Percentiles rank a stretch among this genome's conserved stretches.
Evolutionary conservation across 2,329 filamentous ascomycete species (phyloP).

Genomic region (Sphaerostilbella broomeana): DNA sequence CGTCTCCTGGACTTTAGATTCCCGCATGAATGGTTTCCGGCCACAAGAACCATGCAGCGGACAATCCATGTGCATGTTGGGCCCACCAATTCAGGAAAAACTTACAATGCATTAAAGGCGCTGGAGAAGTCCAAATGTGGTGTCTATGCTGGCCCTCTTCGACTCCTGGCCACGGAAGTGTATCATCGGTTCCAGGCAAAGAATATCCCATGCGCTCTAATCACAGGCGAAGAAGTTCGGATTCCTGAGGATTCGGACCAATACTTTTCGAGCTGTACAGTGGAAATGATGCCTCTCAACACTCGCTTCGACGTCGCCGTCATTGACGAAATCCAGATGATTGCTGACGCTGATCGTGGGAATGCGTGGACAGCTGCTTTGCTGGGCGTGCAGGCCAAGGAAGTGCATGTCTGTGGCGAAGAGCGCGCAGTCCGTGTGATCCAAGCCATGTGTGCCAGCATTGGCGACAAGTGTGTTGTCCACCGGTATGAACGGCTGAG

Average conservation of each 20-base stretch:
- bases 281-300: constrained; percentile 71
- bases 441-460: constrained; percentile 65
- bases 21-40: constrained; percentile 88
- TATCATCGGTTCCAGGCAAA: constrained; percentile 78
- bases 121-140: constrained; percentile 70
- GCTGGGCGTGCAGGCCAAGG: constrained; percentile 76
- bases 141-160: constrained; percentile 84
- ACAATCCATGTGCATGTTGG: constrained; percentile 90
- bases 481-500: constrained; percentile 81
- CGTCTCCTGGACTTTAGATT: constrained; percentile 76
- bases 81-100: constrained; percentile 97
- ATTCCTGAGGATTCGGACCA: constrained; percentile 52
- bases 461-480: constrained; percentile 76
- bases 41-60: constrained; percentile 70
- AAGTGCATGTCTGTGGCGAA: constrained; percentile 92
- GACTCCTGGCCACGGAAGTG: constrained; percentile 89
- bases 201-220: constrained; percentile 66
- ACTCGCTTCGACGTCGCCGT: constrained; percentile 74
- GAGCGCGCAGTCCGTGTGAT: constrained; percentile 74
- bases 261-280: constrained; percentile 76
- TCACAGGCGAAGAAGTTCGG: constrained; percentile 88
- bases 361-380: constrained; percentile 94
- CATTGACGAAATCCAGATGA: constrained; percentile 99
- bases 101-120: constrained; percentile 83
- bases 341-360: constrained; percentile 69